Conservation (phyloP, 106 monocot species). For the Posidonia australis region DNA sequence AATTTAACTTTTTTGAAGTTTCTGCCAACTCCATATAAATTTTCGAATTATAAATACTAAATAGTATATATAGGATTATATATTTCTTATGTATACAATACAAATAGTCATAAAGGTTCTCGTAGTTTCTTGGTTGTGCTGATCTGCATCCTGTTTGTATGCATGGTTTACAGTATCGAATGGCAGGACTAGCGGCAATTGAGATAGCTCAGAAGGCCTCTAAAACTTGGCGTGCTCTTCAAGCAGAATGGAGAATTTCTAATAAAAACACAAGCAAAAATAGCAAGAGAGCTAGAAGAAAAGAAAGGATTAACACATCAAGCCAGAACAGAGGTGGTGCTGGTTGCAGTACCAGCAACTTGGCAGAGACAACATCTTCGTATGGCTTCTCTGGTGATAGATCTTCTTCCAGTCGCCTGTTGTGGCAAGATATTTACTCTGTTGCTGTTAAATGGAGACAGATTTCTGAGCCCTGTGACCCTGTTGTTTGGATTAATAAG, state of each 20-base stretch:
- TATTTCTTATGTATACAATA: too few species aligned
- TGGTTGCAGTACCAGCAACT: constrained; percentile 43
- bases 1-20: too few species aligned
- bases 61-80: too few species aligned
- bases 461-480: constrained; percentile 98
- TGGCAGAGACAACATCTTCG: constrained; percentile 30
- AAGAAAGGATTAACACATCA: constrained; percentile 34
- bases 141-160: not conserved
- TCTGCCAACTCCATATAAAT: too few species aligned
- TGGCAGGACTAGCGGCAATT: constrained; percentile 95
- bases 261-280: constrained; percentile 48
- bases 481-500: constrained; percentile 92
- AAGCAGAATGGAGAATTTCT: constrained; percentile 17
- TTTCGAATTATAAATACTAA: too few species aligned
- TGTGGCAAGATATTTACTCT: constrained; percentile 73
- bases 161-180: constrained; percentile 50
- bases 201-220: constrained; percentile 86
- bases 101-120: not conserved
- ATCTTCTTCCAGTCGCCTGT: constrained; percentile 27
- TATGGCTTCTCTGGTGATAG: constrained; percentile 40
- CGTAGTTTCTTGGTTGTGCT: not conserved
- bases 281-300: constrained; percentile 57
- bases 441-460: constrained; percentile 94
- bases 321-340: constrained; percentile 85
- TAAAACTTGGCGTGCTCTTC: constrained; percentile 51